These are phyloP conservation scores for Filobasidium floriforme DNA, from an alignment of 768 basidiomycete genomes.

Conservation along the genomic window DNA sequence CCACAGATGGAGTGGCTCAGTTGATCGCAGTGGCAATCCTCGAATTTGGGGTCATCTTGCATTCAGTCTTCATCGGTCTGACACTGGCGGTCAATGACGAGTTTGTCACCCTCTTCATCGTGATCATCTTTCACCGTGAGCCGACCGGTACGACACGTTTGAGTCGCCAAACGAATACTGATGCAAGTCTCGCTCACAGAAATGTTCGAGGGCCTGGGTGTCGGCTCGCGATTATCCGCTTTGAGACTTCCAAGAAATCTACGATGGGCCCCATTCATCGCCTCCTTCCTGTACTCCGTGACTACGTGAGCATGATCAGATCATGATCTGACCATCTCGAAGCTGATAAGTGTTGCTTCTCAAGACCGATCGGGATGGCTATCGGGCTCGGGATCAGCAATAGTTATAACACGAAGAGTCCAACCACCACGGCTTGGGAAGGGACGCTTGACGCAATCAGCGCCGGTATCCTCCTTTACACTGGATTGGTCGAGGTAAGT, in stretches of 20 bases:
- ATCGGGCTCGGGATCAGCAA: slow-evolving; percentile 53
- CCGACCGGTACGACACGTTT: slow-evolving; percentile 32
- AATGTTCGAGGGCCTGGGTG: slow-evolving; percentile 79
- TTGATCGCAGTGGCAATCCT: slow-evolving; percentile 82
- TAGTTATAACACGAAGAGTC: slow-evolving; percentile 71
- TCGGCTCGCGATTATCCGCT: slow-evolving; percentile 78
- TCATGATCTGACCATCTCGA: background rate
- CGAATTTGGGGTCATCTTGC: slow-evolving; percentile 84
- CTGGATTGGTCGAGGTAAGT: slow-evolving; percentile 23
- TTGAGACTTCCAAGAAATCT: slow-evolving; percentile 48
- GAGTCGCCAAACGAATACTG: background rate
- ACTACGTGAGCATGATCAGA: slow-evolving; percentile 25
- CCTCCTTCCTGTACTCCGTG: slow-evolving; percentile 32
- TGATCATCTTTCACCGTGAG: slow-evolving; percentile 75
- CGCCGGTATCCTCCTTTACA: slow-evolving; percentile 68
- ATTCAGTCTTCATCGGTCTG: slow-evolving; percentile 68
- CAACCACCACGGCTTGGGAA: slow-evolving; percentile 69
- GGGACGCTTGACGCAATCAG: slow-evolving; percentile 81
- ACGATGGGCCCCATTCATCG: slow-evolving; percentile 32
- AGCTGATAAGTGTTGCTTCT: slow-evolving; percentile 47
- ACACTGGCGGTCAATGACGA: slow-evolving; percentile 74
- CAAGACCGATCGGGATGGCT: slow-evolving; percentile 78
- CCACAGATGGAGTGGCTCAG: slow-evolving; percentile 52
- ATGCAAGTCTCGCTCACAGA: slow-evolving; percentile 49
- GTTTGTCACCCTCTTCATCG: slow-evolving; percentile 77